A percentile compares a stretch with the other conserved stretches of the same genome.
Conservation (phyloP, 2,329 filamentous ascomycete species). For the Xylariaceae sp. region DNA sequence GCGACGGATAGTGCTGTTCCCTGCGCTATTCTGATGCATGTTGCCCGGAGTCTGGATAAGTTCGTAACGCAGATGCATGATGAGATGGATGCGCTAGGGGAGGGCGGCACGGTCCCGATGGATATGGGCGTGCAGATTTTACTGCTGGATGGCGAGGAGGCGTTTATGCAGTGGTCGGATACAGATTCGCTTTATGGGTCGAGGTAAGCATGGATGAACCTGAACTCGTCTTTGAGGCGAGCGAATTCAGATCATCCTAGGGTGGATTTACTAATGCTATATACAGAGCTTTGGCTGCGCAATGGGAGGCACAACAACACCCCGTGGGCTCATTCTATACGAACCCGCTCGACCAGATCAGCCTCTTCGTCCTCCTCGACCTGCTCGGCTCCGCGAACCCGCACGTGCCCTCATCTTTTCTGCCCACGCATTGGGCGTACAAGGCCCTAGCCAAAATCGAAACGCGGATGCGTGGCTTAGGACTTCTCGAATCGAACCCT, state of each 20-base stretch:
- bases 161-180: slow-evolving; percentile 68
- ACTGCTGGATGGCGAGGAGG: slow-evolving; percentile 78
- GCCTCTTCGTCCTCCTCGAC: slow-evolving; percentile 71
- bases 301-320: slow-evolving; percentile 65
- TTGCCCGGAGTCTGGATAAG: slow-evolving; percentile 65
- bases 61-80: slow-evolving; percentile 72
- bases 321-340: slow-evolving; percentile 66
- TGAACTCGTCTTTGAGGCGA: neutral
- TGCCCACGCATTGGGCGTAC: slow-evolving; percentile 81
- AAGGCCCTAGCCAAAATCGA: slow-evolving; percentile 62
- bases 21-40: slow-evolving; percentile 80
- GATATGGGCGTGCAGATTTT: slow-evolving; percentile 75
- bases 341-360: slow-evolving; percentile 67
- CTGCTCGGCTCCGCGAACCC: slow-evolving; percentile 62
- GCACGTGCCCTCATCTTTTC: slow-evolving; percentile 66
- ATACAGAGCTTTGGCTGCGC: slow-evolving; percentile 59
- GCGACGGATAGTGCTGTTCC: slow-evolving; percentile 81
- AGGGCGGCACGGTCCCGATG: slow-evolving; percentile 51
- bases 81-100: slow-evolving; percentile 58
- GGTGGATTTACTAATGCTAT: slow-evolving; percentile 7
- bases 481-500: slow-evolving; percentile 43
- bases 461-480: slow-evolving; percentile 56
- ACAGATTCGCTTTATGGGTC: slow-evolving; percentile 75
- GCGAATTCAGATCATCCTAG: neutral
- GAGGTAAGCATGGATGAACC: too few species aligned